Conservation (phyloP, 176 grass and related monocot species). For the Miscanthus lutarioriparius region DNA sequence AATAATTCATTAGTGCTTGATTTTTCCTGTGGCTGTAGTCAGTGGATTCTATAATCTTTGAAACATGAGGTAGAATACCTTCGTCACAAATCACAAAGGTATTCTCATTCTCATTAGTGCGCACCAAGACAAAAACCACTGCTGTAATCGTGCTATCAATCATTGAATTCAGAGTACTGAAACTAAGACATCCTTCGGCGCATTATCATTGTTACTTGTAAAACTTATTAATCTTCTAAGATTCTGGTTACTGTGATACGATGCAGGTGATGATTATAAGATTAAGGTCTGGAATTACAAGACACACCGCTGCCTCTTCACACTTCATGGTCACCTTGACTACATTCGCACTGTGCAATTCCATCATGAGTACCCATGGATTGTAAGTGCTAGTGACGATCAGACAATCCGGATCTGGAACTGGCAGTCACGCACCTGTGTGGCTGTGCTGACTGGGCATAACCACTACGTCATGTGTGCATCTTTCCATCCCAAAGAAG, state of each 20-base stretch:
- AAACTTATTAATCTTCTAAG: conserved; percentile 4
- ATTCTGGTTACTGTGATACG: conserved; percentile 1
- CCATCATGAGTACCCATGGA: conserved; percentile 86
- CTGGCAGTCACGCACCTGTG: conserved; percentile 73
- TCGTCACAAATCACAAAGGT: background rate
- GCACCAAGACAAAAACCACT: background rate
- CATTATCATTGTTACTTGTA: background rate
- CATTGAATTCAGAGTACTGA: background rate
- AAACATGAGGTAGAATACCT: background rate
- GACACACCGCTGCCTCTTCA: conserved; percentile 97
- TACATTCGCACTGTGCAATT: conserved; percentile 97
- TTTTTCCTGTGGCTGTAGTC: background rate
- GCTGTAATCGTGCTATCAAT: background rate
- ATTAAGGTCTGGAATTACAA: conserved; percentile 99
- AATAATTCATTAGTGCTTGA: background rate
- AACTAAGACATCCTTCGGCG: background rate
- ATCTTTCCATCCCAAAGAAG: conserved; percentile 80
- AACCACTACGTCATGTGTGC: conserved; percentile 92
- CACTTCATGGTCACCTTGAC: conserved; percentile 90
- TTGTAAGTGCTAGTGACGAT: conserved; percentile 77
- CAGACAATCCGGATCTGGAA: conserved; percentile 91
- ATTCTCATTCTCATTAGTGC: conserved; percentile 9
- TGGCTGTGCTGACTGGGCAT: conserved; percentile 78
- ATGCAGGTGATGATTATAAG: conserved; percentile 97
- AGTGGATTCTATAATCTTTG: background rate